Evolutionary conservation across 2,329 filamentous ascomycete species (phyloP), one percentile per base, ranked within the genome.

Genomic region (Pyrenophora seminiperda): DNA sequence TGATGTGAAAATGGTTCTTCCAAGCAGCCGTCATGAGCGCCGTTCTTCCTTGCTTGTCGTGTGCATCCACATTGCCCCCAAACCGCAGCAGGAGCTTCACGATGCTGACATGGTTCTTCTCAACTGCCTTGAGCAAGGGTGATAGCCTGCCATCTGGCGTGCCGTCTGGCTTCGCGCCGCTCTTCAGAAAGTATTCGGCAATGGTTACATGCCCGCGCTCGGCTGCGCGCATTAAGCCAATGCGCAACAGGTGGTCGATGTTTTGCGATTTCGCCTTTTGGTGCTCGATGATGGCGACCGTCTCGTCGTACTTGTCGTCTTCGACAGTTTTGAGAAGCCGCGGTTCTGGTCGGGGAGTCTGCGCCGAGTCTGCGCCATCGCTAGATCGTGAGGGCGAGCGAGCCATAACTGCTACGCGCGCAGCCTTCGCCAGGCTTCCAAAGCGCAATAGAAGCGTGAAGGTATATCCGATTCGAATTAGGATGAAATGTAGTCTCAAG

Each of bases 11-110:
- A 27, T 65, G 56, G 33, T 68, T 68, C 53, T 66, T 70, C 67
- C 65, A 69, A 4, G 69, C 63, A 7, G 71, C 71, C n/a, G 64
- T 69, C 69, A 73, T 72, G 7, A 74, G 63, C 33, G 68, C 68
- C 17, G 71, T 73, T 5, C 71, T 54, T 2, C 70, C 70, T 41
- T 70, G 63, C 43, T 73, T 74, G 41, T 73, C 71, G 27, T 64
- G 61, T 3, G 63, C 66, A 43, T 73, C 61, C 6, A 68, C 62
- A 44, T 71, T 63, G 17, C 66, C 71, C 1, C 69, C 67, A 44
- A 55, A 67, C 19, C 61, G 62, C 14, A 73, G 54, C 27, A 73
- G 53, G 43, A 72, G 37, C 36, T 65, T 54, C n/a, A 72, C 64
- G 4, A 72, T 59, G 18, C 54, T 58, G 7, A 67, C 60, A 19